These are phyloP conservation scores for Tetradesmus lagerheimii DNA, from an alignment of 139 green algal genomes.

Conservation along the genomic window DNA sequence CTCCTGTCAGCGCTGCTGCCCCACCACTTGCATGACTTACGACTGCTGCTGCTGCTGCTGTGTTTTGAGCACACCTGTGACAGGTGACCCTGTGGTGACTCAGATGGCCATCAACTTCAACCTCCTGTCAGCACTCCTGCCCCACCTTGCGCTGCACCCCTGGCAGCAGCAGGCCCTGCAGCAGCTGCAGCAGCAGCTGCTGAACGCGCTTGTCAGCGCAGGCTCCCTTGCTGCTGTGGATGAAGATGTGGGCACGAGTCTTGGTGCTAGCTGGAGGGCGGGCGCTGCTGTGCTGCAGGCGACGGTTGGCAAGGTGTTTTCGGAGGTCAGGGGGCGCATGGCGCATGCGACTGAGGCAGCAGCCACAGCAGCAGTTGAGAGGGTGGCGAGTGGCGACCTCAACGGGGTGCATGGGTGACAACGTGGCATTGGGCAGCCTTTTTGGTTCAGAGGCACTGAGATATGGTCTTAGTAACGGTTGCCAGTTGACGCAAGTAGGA, in stretches of 20 bases:
- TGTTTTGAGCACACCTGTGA: neutral
- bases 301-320: neutral
- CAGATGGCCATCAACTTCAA: conserved; percentile 8
- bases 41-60: neutral
- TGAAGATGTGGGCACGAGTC: conserved; percentile 7
- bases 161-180: conserved; percentile 26
- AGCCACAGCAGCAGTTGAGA: neutral
- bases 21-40: neutral
- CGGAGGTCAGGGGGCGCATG: neutral
- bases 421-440: too few species aligned
- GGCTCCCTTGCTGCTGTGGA: neutral
- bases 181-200: neutral
- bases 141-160: conserved; percentile 10
- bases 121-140: conserved; percentile 25
- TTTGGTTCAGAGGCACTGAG: too few species aligned
- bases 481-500: too few species aligned
- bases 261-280: conserved; percentile 16
- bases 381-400: neutral
- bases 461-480: too few species aligned
- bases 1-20: conserved; percentile 31
- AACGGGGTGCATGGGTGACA: neutral
- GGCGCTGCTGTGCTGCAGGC: neutral
- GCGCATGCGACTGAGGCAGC: neutral
- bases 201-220: neutral
- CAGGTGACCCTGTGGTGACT: conserved; percentile 42